Base-by-base conservation (phyloP, 306 rosid genomes). In the Dalbergia cultrata region DNA sequence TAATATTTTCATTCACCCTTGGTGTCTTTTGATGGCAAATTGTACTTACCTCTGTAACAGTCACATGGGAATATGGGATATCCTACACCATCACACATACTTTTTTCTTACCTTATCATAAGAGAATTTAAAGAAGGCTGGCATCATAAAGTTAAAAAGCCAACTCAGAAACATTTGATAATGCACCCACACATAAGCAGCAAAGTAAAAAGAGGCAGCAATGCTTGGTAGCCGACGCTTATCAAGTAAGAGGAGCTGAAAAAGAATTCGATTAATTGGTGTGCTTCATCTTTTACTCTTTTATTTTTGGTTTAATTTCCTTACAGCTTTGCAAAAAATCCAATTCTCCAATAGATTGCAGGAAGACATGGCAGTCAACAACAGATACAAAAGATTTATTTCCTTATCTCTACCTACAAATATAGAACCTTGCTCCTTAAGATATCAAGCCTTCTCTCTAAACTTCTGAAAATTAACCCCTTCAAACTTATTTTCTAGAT, bases 161-260 rank as follows among this genome's bases (percentile, higher is more conserved):
- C 75, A 50, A 43, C 60, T 50, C 62, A 31, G 13, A 70, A 70
- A 31, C 47, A 44, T 70, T 50, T 9, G 22, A 13, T 21, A 19
- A 39, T 43, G 54, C 74, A 79, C 70, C 84, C 79, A 71, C 81
- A 58, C 84, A 74, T 56, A 31, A 60, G 76, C 60, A 31, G 52
- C 7, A 53, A 4, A 13, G 8, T 4, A 35, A 18, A 63, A 39
- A 22, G 13, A 33, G 54, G 50, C 12, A 49, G 58, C 21, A 53
- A 53, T 53, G 19, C 58, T 9, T 53, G 3, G 14, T 1, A 53
- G 8, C 3, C 6, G 58, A 13, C 19, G 21, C 19, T 53, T 53
- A 53, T 16, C 19, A n/a, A 49, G 54, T 6, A 4, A 4, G 54
- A 43, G 47, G 37, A 50, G 11, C 9, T 47, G 43, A 69, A 69